phyloP scores from a whole-genome alignment of 768 basidiomycete species.

The Aureoboletus auriporus region DNA sequence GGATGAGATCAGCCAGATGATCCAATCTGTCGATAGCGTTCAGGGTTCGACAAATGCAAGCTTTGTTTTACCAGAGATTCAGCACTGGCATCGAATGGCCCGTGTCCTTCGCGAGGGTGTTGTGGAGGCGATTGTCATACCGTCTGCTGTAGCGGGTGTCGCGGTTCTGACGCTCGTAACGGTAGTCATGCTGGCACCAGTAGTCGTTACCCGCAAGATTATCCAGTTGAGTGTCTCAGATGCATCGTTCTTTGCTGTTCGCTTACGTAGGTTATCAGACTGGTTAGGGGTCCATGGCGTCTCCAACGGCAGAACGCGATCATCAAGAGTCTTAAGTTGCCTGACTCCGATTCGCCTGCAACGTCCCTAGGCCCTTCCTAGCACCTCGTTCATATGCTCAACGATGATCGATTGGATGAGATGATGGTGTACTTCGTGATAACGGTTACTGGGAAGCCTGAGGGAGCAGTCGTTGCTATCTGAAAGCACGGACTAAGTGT shows the following conservation, averaged over 20 bases:
- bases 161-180: background rate
- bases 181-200: background rate
- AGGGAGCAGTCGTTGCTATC: too few species aligned
- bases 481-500: too few species aligned
- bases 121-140: slow-evolving; percentile 3
- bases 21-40: slow-evolving; percentile 10
- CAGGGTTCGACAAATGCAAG: slow-evolving; percentile 4
- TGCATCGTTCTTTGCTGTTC: background rate
- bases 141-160: background rate
- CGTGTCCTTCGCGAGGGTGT: background rate
- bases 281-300: slow-evolving; percentile 4
- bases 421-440: too few species aligned
- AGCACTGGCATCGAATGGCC: slow-evolving; percentile 8
- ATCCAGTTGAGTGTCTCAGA: background rate
- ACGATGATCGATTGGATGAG: too few species aligned
- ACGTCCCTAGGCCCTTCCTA: background rate
- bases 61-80: slow-evolving; percentile 5
- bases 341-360: background rate
- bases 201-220: background rate
- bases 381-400: too few species aligned
- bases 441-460: too few species aligned
- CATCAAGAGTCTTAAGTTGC: slow-evolving; percentile 1
- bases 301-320: slow-evolving; percentile 3
- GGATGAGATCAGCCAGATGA: slow-evolving; percentile 5
- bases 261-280: background rate